phyloP scores from a whole-genome alignment of 495 filamentous ascomycete genomes.

The Xylaria bambusicola region DNA sequence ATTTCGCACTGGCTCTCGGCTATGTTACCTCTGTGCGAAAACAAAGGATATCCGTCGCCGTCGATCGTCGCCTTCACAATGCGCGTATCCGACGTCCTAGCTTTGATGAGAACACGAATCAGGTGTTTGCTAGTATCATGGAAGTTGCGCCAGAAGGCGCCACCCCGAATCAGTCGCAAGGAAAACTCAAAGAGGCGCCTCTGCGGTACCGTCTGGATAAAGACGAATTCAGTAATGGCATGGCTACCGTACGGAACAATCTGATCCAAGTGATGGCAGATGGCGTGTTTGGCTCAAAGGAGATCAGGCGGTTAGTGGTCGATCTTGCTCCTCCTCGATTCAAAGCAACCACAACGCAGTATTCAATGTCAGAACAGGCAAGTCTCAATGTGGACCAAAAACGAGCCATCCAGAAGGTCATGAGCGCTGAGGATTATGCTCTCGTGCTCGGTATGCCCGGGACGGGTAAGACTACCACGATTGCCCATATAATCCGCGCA shows the following conservation, averaged over 20 bases:
- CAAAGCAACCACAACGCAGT: conserved; percentile 62
- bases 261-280: conserved; percentile 89
- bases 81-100: conserved; percentile 70
- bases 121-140: conserved; percentile 90
- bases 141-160: conserved; percentile 64
- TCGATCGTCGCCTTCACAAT: conserved; percentile 86
- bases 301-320: conserved; percentile 77
- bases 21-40: conserved; percentile 77
- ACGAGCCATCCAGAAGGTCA: conserved; percentile 85
- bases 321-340: conserved; percentile 72
- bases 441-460: conserved; percentile 97
- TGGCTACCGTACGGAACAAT: conserved; percentile 93
- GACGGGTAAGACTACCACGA: conserved; percentile 96
- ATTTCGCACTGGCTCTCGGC: conserved; percentile 91
- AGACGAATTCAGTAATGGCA: conserved; percentile 96
- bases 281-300: conserved; percentile 65
- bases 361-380: conserved; percentile 54
- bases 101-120: conserved; percentile 75
- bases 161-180: conserved; percentile 49
- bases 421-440: conserved; percentile 92
- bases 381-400: conserved; percentile 84
- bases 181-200: conserved; percentile 52
- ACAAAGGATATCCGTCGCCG: conserved; percentile 76
- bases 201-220: conserved; percentile 87
- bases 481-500: conserved; percentile 93